phyloP scores from a whole-genome alignment of 129 eudicot species.

The Cynara cardunculus region DNA sequence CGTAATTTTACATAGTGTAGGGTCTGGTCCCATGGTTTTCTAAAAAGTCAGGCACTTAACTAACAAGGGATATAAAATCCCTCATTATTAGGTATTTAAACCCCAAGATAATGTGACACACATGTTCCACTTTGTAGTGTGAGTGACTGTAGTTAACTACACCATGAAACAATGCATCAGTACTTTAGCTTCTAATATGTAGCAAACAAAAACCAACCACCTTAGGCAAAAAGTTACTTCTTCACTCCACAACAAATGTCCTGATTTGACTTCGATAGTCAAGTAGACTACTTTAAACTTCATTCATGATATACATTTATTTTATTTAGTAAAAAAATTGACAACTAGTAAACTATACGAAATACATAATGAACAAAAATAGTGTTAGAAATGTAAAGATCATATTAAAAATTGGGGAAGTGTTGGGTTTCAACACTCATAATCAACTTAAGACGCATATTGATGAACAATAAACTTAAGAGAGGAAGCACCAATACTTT shows the following conservation, averaged over 20 bases:
- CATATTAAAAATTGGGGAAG: neutral
- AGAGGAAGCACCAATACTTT: conserved; percentile 38
- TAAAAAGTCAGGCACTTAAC: neutral
- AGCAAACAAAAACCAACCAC: neutral
- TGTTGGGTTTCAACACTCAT: neutral
- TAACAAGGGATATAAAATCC: neutral
- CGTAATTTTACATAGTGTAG: too few relatives aligned
- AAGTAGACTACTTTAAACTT: neutral
- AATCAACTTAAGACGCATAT: neutral
- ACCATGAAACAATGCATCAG: neutral
- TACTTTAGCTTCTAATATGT: neutral
- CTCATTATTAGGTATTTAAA: neutral
- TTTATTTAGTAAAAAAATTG: neutral
- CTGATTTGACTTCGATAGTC: neutral
- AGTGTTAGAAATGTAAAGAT: neutral
- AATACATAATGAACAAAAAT: neutral
- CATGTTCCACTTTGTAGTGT: neutral
- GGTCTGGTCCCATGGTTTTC: too few relatives aligned
- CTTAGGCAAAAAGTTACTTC: neutral
- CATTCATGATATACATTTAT: neutral
- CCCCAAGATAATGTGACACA: neutral
- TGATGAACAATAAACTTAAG: neutral
- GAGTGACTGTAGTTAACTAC: neutral
- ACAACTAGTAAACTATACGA: neutral
- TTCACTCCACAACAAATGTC: neutral